A percentile compares a stretch with the other conserved stretches of the same genome.
Conservation (phyloP, 371 early-diverging fungal species). For the Mucor ambiguus region DNA sequence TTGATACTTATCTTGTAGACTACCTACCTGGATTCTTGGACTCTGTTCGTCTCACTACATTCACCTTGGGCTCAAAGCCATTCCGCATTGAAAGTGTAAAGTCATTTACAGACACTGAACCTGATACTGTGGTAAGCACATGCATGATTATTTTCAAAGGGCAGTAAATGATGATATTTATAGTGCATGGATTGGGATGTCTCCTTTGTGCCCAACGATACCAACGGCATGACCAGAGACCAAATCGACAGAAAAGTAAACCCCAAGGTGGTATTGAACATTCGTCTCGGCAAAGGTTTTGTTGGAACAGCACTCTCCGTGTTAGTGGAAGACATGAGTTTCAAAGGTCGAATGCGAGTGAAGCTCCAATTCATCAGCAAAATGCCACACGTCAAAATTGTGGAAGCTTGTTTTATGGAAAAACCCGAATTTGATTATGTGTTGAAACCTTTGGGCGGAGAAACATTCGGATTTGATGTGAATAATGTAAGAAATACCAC, state of each 20-base stretch:
- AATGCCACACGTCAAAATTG: constrained; percentile 87
- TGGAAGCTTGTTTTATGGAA: constrained; percentile 88
- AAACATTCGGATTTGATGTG: constrained; percentile 86
- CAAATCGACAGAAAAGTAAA: constrained; percentile 70
- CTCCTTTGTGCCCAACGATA: constrained; percentile 87
- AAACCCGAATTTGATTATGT: constrained; percentile 92
- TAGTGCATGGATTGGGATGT: constrained; percentile 92
- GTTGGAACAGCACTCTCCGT: constrained; percentile 92
- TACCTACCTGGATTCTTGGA: constrained; percentile 89
- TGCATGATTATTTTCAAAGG: background rate
- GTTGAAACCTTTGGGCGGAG: constrained; percentile 89
- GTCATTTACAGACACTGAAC: constrained; percentile 73
- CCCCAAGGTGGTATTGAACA: constrained; percentile 92
- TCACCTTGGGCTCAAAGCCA: constrained; percentile 96
- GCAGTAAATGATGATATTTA: background rate
- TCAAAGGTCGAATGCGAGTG: constrained; percentile 81
- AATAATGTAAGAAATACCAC: constrained; percentile 50
- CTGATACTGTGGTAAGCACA: constrained; percentile 76
- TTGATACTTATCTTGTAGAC: constrained; percentile 76
- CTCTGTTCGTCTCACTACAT: constrained; percentile 85
- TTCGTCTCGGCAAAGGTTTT: constrained; percentile 88
- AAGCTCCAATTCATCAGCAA: constrained; percentile 81
- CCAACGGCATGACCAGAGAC: constrained; percentile 61
- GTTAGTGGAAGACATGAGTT: constrained; percentile 89
- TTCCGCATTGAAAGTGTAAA: constrained; percentile 90